Conservation (phyloP, 805 yeast species). For the Groenewaldozyma salmanticensis region DNA sequence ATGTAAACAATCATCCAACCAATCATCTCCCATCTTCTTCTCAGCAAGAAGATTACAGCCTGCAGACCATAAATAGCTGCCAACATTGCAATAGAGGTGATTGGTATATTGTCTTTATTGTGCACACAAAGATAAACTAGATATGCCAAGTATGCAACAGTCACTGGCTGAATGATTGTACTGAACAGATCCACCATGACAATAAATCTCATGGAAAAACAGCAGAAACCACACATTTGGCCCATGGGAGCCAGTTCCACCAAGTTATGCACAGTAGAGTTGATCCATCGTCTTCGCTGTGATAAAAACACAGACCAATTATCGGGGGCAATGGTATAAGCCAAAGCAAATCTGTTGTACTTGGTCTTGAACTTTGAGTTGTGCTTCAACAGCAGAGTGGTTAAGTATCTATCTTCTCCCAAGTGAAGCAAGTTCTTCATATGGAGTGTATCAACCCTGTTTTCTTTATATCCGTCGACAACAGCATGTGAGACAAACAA, state of each 20-base stretch:
- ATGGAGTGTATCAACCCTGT: constrained; percentile 48
- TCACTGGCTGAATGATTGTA: constrained; percentile 53
- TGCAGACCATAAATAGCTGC: constrained; percentile 51
- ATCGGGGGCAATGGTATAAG: constrained; percentile 53
- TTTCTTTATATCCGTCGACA: constrained; percentile 46
- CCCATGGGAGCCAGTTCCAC: constrained; percentile 49
- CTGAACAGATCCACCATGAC: constrained; percentile 48
- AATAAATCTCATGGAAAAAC: constrained; percentile 54
- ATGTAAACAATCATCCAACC: constrained; percentile 49
- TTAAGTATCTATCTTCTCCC: constrained; percentile 53
- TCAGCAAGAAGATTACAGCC: constrained; percentile 40
- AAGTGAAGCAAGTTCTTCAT: constrained; percentile 49
- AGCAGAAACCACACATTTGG: constrained; percentile 57
- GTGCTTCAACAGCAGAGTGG: constrained; percentile 46
- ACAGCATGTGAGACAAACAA: constrained; percentile 51
- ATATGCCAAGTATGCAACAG: constrained; percentile 39
- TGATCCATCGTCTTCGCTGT: constrained; percentile 61
- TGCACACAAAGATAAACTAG: constrained; percentile 41
- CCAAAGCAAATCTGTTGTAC: constrained; percentile 48
- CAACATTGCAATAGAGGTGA: constrained; percentile 45
- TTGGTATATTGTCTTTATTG: constrained; percentile 41
- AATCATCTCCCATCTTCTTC: constrained; percentile 37
- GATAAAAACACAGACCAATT: constrained; percentile 47
- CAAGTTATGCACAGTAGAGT: constrained; percentile 55
- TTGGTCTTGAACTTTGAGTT: constrained; percentile 48